A percentile compares a stretch with the other conserved stretches of the same genome.
Conservation (phyloP, 139 green algal species). For the Prasinococcaceae sp. region DNA sequence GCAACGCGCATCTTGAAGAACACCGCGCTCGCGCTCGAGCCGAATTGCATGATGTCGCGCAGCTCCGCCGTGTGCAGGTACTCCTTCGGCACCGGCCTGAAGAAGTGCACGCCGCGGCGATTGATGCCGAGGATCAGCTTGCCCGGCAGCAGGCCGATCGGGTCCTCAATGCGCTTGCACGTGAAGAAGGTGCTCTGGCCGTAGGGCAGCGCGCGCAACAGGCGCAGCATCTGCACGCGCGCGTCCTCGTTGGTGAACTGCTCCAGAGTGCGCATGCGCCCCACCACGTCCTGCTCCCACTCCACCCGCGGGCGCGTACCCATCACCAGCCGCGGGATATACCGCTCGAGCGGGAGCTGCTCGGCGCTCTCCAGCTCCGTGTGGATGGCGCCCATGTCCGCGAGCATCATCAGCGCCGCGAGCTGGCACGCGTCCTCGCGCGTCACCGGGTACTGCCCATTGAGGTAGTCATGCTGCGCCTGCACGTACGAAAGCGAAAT, state of each 20-base stretch:
- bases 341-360: conserved; percentile 7
- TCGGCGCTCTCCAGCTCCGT: not conserved
- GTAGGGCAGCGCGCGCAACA: conserved; percentile 87
- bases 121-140: conserved; percentile 94
- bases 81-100: conserved; percentile 82
- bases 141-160: conserved; percentile 82
- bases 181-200: conserved; percentile 62
- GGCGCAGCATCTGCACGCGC: conserved; percentile 72
- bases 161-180: conserved; percentile 78
- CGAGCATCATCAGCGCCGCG: conserved; percentile 60
- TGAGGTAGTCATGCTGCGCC: conserved; percentile 76
- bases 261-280: conserved; percentile 33
- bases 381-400: conserved; percentile 5
- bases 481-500: conserved; percentile 83
- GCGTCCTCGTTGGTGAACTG: conserved; percentile 82
- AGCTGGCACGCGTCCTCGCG: conserved; percentile 87
- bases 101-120: conserved; percentile 73
- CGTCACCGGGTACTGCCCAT: conserved; percentile 90
- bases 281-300: conserved; percentile 57
- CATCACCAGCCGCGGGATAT: conserved; percentile 32
- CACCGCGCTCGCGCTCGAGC: conserved; percentile 61
- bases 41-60: conserved; percentile 95
- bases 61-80: conserved; percentile 93
- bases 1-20: conserved; percentile 98
- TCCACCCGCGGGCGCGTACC: conserved; percentile 56